Evolutionary conservation across 805 yeast species (phyloP).

Genomic region (Allodekkera sacchari): DNA sequence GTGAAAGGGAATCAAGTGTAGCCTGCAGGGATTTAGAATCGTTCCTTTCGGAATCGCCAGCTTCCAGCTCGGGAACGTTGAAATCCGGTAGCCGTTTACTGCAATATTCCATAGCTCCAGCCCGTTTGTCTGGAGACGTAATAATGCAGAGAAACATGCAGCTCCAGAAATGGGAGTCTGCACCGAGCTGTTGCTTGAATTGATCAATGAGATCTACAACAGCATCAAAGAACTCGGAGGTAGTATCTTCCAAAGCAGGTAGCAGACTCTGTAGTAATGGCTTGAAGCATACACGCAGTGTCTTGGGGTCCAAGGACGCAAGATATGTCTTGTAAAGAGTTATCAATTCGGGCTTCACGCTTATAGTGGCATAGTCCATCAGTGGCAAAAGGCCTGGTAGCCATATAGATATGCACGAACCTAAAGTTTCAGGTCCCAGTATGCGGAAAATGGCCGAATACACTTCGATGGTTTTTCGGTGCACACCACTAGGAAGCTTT

Average conservation of each 20-base stretch:
- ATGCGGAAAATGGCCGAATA: constrained; percentile 63
- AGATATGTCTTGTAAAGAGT: constrained; percentile 51
- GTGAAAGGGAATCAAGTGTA: constrained; percentile 17
- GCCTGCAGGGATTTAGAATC: constrained; percentile 12
- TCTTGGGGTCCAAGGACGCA: constrained; percentile 39
- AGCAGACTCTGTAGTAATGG: constrained; percentile 69
- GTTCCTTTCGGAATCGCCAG: constrained; percentile 3
- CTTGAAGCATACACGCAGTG: constrained; percentile 48
- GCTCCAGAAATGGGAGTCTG: constrained; percentile 83
- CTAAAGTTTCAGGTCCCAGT: constrained; percentile 47
- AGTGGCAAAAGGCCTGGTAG: constrained; percentile 88
- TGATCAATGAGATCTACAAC: constrained; percentile 52
- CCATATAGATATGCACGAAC: constrained; percentile 64
- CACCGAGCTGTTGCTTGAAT: constrained; percentile 46
- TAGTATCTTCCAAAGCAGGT: constrained; percentile 89
- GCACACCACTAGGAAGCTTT: constrained; percentile 89
- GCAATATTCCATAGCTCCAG: constrained; percentile 80
- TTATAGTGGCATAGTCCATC: constrained; percentile 80
- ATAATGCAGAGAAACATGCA: constrained; percentile 67
- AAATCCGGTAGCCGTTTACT: constrained; percentile 57
- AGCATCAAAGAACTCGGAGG: constrained; percentile 69
- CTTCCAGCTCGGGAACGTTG: constrained; percentile 6
- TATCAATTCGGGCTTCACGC: constrained; percentile 73
- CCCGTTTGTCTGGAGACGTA: constrained; percentile 67
- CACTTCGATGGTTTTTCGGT: constrained; percentile 74